Base-by-base conservation (phyloP, 1,139 yeast genomes). In the Debaryomyces subglobosus region DNA sequence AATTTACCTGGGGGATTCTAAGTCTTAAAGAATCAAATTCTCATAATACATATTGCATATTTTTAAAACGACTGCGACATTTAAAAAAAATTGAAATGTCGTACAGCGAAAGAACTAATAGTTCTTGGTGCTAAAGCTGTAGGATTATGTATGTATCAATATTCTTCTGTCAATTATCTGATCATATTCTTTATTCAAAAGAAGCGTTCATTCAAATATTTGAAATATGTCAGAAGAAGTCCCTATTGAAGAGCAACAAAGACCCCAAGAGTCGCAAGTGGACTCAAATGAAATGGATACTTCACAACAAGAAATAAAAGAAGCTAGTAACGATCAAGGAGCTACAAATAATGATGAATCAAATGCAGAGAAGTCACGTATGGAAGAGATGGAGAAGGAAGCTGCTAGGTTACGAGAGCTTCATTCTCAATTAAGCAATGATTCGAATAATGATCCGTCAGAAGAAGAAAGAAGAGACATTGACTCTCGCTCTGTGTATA, bases 401-500 rank as follows among this genome's bases (percentile, higher is more conserved):
- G 67, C 69, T 1, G 66, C 64, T 3, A 61, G 57, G 45, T 56
- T 67, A 41, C 52, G 65, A 45, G 69, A 65, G 34, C 58, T 65
- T 39, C 62, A 66, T 46, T 55, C 67, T 4, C 60, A 65, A 49
- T 51, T 63, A 44, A 47, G 45, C 45, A 42, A 55, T 27, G 56
- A 49, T 27, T 48, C 45, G 2, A 53, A 47, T n/a, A 51, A 47
- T 3, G 56, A 46, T 13, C 53, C 50, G 18, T 49, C 62, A 5
- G 73, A 68, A 40, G 70, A 65, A 39, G 73, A 67, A 41, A 78
- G 69, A 53, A 61, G 69, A 49, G 82, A 77, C 45, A 63, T 71
- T 23, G 98, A 92, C 64, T 78, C 89, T 3, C 79, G 95, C 51
- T 87, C 96, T 1, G 78, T 92, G 23, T 92, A 87, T 64, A 89